phyloP scores from a whole-genome alignment of 2,329 filamentous ascomycete genomes.

The Claviceps sp. region DNA sequence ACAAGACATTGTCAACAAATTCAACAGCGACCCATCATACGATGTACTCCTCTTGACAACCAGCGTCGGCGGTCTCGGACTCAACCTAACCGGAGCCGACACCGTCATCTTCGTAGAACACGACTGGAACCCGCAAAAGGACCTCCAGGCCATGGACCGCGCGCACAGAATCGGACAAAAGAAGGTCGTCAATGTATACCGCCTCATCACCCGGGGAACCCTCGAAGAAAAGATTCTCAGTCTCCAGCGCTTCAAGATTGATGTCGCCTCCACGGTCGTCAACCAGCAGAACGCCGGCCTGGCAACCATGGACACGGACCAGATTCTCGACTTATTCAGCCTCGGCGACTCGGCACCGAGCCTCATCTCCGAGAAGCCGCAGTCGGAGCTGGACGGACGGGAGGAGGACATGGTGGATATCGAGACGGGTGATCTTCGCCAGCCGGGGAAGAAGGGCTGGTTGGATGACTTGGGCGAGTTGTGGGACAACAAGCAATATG shows the following conservation, averaged over 20 bases:
- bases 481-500: conserved; percentile 96
- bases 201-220: conserved; percentile 87
- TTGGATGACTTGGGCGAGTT: conserved; percentile 88
- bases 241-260: conserved; percentile 98
- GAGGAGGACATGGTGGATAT: conserved; percentile 86
- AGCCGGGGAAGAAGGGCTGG: conserved; percentile 94
- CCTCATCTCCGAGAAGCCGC: conserved; percentile 47
- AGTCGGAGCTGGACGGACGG: conserved; percentile 44
- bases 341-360: conserved; percentile 65
- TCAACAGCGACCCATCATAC: conserved; percentile 95
- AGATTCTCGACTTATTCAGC: conserved; percentile 93
- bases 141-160: conserved; percentile 97
- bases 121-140: conserved; percentile 98
- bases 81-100: conserved; percentile 93
- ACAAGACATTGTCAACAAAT: conserved; percentile 96
- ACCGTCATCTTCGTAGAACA: conserved; percentile 99
- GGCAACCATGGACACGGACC: conserved; percentile 93
- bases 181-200: conserved; percentile 99
- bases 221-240: conserved; percentile 97
- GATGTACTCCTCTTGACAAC: conserved; percentile 90
- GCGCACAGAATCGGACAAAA: conserved; percentile 98
- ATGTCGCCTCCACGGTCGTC: conserved; percentile 93
- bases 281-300: conserved; percentile 97
- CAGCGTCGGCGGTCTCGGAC: conserved; percentile 82
- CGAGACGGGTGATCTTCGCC: conserved; percentile 80